Conservation (phyloP, 805 yeast genomes). For the Teunomyces funiuensis region DNA sequence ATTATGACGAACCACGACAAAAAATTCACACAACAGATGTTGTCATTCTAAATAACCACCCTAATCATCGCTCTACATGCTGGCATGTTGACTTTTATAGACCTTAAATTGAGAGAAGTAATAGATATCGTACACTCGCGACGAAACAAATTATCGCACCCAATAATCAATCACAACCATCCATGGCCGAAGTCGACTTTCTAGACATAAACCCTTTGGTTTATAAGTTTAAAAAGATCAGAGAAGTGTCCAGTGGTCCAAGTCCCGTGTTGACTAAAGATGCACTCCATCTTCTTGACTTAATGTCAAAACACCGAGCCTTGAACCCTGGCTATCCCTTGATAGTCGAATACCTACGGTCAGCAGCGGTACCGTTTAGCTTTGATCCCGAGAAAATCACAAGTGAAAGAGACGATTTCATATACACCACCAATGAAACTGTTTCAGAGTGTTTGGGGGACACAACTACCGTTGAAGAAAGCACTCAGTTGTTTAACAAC, state of each 20-base stretch:
- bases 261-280: neutral
- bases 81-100: neutral
- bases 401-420: constrained; percentile 1
- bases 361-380: neutral
- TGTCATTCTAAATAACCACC: neutral
- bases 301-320: neutral
- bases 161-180: neutral
- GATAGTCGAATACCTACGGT: neutral
- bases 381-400: constrained; percentile 1
- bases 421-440: neutral
- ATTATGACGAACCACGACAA: neutral
- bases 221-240: neutral
- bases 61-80: neutral
- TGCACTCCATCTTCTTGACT: neutral
- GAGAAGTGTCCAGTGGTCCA: neutral
- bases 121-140: neutral
- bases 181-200: constrained; percentile 3
- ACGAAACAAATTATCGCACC: neutral
- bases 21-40: neutral
- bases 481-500: neutral
- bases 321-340: neutral
- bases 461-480: neutral
- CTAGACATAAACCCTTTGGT: constrained; percentile 7
- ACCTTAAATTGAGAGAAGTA: neutral
- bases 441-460: neutral